Evolutionary conservation across 768 basidiomycete species (phyloP).

Genomic region (Chiua virens): DNA sequence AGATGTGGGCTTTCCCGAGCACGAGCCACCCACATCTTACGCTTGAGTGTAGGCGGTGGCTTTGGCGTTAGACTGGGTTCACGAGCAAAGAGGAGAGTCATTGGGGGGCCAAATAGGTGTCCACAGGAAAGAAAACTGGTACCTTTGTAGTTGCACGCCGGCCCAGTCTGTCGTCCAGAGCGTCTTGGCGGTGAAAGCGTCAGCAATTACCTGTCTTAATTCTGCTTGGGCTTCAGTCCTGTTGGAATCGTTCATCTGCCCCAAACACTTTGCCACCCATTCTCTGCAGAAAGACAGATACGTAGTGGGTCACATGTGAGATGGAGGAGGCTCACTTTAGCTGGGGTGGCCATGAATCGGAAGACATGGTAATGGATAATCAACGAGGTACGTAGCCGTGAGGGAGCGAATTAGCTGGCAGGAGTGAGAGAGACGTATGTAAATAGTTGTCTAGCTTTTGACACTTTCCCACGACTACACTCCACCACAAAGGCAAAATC

Average conservation of each 20-base stretch:
- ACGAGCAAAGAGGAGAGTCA: slow-evolving; percentile 14
- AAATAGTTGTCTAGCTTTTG: slow-evolving; percentile 1
- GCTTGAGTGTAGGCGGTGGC: slow-evolving; percentile 58
- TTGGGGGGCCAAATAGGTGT: slow-evolving; percentile 15
- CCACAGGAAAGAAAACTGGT: slow-evolving; percentile 1
- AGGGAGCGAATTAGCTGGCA: background rate
- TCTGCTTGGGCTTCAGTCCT: slow-evolving; percentile 88
- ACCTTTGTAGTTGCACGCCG: slow-evolving; percentile 86
- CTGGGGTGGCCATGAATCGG: slow-evolving; percentile 79
- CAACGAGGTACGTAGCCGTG: background rate
- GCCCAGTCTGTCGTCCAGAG: slow-evolving; percentile 96
- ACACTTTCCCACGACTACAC: slow-evolving; percentile 19
- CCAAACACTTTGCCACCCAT: slow-evolving; percentile 93
- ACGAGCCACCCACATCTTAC: slow-evolving; percentile 59
- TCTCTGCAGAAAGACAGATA: slow-evolving; percentile 52
- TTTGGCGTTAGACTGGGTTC: slow-evolving; percentile 57
- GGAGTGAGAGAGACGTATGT: slow-evolving; percentile 6
- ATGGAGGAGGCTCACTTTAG: slow-evolving; percentile 55
- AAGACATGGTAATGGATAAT: slow-evolving; percentile 50
- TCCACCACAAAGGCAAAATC: background rate
- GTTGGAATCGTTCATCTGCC: slow-evolving; percentile 88
- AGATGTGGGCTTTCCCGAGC: background rate
- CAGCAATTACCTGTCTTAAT: slow-evolving; percentile 94
- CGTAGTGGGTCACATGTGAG: background rate
- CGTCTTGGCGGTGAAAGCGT: slow-evolving; percentile 80